phyloP scores from a whole-genome alignment of 148 eudicot species.

The Chenopodium suecicum region DNA sequence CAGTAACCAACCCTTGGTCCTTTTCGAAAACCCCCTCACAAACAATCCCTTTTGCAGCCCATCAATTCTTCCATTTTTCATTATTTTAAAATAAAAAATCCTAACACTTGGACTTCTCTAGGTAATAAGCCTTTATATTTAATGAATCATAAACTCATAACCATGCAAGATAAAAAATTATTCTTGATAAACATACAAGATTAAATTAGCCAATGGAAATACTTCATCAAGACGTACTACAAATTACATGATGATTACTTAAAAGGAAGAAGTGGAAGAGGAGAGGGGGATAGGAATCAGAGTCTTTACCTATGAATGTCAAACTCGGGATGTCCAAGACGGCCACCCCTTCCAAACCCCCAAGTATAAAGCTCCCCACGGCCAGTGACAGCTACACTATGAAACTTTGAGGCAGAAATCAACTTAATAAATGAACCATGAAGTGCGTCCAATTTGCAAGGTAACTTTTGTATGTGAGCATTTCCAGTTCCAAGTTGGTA shows the following conservation, averaged over 20 bases:
- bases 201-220: neutral
- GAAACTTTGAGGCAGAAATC: conserved; percentile 90
- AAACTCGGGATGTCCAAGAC: conserved; percentile 98
- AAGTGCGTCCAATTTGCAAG: conserved; percentile 91
- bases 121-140: neutral
- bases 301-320: conserved; percentile 88
- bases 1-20: neutral
- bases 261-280: neutral
- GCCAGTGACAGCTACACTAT: conserved; percentile 86
- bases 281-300: neutral
- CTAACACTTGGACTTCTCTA: neutral
- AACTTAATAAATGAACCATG: conserved; percentile 72
- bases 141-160: neutral
- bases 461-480: conserved; percentile 90
- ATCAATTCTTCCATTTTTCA: neutral
- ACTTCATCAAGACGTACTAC: neutral
- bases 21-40: neutral
- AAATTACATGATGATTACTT: neutral
- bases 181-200: neutral
- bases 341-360: conserved; percentile 99
- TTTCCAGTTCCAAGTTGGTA: conserved; percentile 99
- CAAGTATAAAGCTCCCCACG: conserved; percentile 91
- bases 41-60: neutral
- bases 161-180: too few species aligned
- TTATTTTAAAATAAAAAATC: neutral